These are phyloP conservation scores for Solanum virginianum DNA, from an alignment of 257 asterid species.

Conservation along the genomic window DNA sequence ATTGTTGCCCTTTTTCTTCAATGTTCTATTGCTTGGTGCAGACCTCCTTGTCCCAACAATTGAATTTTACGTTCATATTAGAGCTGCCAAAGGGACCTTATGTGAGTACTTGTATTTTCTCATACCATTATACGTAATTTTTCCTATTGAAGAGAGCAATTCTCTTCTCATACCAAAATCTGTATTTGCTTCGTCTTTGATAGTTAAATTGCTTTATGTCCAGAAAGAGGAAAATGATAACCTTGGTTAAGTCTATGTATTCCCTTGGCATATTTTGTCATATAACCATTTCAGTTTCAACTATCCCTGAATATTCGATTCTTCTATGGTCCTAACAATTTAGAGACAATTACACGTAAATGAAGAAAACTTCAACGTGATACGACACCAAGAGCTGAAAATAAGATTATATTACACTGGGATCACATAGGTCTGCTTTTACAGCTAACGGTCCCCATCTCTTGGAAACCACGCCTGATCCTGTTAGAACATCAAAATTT, in stretches of 20 bases:
- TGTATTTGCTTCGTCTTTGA: background rate
- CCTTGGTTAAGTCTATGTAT: background rate
- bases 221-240: background rate
- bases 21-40: background rate
- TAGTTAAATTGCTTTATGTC: background rate
- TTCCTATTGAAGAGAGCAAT: background rate
- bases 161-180: background rate
- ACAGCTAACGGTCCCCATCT: background rate
- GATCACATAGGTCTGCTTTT: background rate
- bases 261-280: background rate
- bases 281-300: background rate
- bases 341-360: background rate
- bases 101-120: background rate
- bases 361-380: background rate
- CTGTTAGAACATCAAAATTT: background rate
- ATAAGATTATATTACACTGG: background rate
- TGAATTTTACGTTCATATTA: background rate
- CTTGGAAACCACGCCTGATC: background rate
- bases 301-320: background rate
- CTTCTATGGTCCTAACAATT: background rate
- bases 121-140: background rate
- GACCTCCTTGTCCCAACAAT: background rate
- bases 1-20: background rate
- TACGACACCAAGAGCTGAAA: background rate
- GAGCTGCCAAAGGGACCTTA: background rate